Percentiles rank a stretch among this genome's conserved stretches.
Evolutionary conservation across 805 yeast species (phyloP).

Genomic region (Tetrapisispora taiwanensis): DNA sequence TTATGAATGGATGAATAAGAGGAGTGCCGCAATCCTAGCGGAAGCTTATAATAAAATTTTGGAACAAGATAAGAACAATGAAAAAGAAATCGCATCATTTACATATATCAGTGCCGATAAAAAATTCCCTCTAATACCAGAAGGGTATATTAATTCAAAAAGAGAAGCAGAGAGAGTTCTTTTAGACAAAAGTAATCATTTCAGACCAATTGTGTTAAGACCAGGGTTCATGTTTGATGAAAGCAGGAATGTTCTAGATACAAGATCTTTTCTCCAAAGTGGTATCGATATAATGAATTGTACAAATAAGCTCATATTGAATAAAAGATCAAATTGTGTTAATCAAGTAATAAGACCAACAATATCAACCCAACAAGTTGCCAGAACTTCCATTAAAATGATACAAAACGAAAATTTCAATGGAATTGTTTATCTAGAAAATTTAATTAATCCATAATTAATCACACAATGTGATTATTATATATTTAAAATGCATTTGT

Average conservation of each 20-base stretch:
- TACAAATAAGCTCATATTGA: slow-evolving; percentile 35
- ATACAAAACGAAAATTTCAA: slow-evolving; percentile 39
- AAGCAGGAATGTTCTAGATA: slow-evolving; percentile 5
- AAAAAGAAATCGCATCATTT: slow-evolving; percentile 32
- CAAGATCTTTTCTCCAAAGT: slow-evolving; percentile 28
- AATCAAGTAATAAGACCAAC: slow-evolving; percentile 50
- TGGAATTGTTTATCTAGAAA: slow-evolving; percentile 54
- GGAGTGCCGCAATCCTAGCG: slow-evolving; percentile 58
- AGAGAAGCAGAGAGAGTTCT: slow-evolving; percentile 64
- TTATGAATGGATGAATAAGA: slow-evolving; percentile 58
- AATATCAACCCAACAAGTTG: slow-evolving; percentile 59
- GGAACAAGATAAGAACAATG: slow-evolving; percentile 5
- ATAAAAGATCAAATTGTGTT: slow-evolving; percentile 30
- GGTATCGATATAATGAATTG: slow-evolving; percentile 36
- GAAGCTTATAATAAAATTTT: slow-evolving; percentile 35
- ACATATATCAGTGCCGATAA: slow-evolving; percentile 77
- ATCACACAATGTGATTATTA: too few relatives aligned
- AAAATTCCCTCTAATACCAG: slow-evolving; percentile 57
- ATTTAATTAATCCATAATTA: slow-evolving; percentile 24
- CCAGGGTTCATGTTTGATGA: slow-evolving; percentile 81
- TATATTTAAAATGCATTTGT: too few relatives aligned
- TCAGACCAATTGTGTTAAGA: slow-evolving; percentile 57
- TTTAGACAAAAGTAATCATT: slow-evolving; percentile 30
- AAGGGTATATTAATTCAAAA: slow-evolving; percentile 64
- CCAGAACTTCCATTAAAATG: slow-evolving; percentile 45